Evolutionary conservation across 1,284 basidiomycete genomes (phyloP).

Genomic region (Schizophyllum amplum): DNA sequence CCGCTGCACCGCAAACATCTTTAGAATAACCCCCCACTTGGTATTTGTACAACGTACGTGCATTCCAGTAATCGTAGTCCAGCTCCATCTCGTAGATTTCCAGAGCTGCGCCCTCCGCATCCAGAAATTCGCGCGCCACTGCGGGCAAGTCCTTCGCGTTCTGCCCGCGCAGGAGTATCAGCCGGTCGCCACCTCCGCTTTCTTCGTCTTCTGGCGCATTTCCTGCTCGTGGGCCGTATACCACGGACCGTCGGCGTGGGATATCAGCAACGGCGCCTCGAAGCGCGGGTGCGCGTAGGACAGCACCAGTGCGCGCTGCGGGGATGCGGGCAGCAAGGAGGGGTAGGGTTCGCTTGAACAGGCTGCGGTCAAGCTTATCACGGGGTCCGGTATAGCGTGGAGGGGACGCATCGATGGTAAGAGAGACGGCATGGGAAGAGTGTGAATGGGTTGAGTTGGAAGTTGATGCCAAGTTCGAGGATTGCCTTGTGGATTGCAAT

Average conservation of each 20-base stretch:
- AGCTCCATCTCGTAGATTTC: slow-evolving; percentile 54
- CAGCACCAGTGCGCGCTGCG: slow-evolving; percentile 42
- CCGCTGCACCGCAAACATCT: slow-evolving; percentile 2
- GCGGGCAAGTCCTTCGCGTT: slow-evolving; percentile 62
- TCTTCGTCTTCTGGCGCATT: slow-evolving; percentile 52
- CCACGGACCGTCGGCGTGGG: slow-evolving; percentile 55
- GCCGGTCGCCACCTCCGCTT: slow-evolving; percentile 37
- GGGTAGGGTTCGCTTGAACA: slow-evolving; percentile 56
- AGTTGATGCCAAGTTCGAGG: too few species aligned
- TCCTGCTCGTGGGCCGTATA: slow-evolving; percentile 36
- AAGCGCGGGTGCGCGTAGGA: slow-evolving; percentile 33
- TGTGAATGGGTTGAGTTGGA: neutral
- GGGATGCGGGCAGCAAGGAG: slow-evolving; percentile 63
- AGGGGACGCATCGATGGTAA: slow-evolving; percentile 43
- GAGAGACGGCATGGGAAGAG: neutral
- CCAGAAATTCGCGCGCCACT: slow-evolving; percentile 47
- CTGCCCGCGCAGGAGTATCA: slow-evolving; percentile 14
- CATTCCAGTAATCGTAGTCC: slow-evolving; percentile 80
- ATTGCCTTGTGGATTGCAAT: too few species aligned
- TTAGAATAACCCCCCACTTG: too few species aligned
- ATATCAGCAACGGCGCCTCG: slow-evolving; percentile 43
- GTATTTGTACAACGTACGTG: too few species aligned
- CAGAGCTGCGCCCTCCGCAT: slow-evolving; percentile 44
- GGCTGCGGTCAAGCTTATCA: slow-evolving; percentile 45
- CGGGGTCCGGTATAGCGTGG: slow-evolving; percentile 33